phyloP scores from a whole-genome alignment of 768 basidiomycete genomes.

The Pholiota conissans region DNA sequence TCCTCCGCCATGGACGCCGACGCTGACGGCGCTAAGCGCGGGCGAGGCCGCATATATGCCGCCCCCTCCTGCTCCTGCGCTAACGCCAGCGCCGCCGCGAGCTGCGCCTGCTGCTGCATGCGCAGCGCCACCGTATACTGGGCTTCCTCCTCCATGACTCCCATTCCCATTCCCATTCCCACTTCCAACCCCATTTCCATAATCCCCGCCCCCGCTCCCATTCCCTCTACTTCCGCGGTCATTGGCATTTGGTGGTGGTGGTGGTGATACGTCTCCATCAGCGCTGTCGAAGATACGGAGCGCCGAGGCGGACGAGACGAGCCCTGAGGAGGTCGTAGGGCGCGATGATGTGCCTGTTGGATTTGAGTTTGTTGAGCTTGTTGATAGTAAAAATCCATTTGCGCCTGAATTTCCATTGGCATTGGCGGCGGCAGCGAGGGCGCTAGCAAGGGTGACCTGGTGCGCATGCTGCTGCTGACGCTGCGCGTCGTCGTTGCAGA shows the following conservation, averaged over 20 bases:
- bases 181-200: background rate
- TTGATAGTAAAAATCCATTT: background rate
- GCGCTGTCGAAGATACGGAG: slow-evolving; percentile 51
- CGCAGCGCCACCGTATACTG: slow-evolving; percentile 50
- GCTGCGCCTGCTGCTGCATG: slow-evolving; percentile 41
- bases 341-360: slow-evolving; percentile 29
- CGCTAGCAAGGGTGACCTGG: slow-evolving; percentile 23
- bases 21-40: background rate
- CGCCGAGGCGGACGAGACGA: slow-evolving; percentile 47
- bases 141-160: background rate
- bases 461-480: slow-evolving; percentile 28
- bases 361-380: too few species aligned
- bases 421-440: background rate
- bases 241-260: background rate
- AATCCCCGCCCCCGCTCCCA: background rate
- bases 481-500: slow-evolving; percentile 68
- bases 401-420: background rate
- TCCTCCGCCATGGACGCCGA: background rate
- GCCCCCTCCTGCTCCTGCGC: slow-evolving; percentile 29
- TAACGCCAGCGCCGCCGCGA: slow-evolving; percentile 19
- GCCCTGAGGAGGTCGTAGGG: slow-evolving; percentile 41
- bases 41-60: slow-evolving; percentile 12
- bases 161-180: background rate
- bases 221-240: slow-evolving; percentile 14
- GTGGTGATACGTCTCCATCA: background rate